Percentiles rank a stretch among this genome's conserved stretches.
phyloP scores from a whole-genome alignment of 306 rosid species.

The Fragaria nilgerrensis region DNA sequence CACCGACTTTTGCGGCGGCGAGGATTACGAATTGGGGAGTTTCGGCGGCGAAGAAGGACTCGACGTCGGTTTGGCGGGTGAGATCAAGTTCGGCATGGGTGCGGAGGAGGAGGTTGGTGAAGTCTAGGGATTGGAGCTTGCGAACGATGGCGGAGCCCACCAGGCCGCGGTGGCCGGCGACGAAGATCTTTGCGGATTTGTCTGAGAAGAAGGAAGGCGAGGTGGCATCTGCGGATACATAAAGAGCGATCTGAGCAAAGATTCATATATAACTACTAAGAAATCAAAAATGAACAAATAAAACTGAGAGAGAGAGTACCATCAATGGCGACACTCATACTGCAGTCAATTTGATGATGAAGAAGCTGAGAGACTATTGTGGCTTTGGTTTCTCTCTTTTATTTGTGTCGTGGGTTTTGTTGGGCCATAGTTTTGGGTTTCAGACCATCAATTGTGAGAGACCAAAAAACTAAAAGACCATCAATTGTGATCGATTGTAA shows the following conservation, averaged over 20 bases:
- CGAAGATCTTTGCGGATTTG: conserved; percentile 80
- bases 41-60: conserved; percentile 72
- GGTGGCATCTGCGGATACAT: conserved; percentile 27
- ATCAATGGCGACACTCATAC: conserved; percentile 56
- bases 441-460: not conserved
- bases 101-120: conserved; percentile 60
- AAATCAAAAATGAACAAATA: not conserved
- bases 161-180: conserved; percentile 95
- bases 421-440: not conserved
- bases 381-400: not conserved
- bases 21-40: conserved; percentile 75
- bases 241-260: conserved; percentile 1
- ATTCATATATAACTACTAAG: not conserved
- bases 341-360: not conserved
- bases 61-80: conserved; percentile 78
- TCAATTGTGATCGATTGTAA: no score
- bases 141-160: conserved; percentile 91
- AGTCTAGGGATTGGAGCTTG: conserved; percentile 69
- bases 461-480: no score
- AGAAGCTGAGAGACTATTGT: not conserved
- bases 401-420: not conserved
- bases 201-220: conserved; percentile 46
- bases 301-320: conserved; percentile 36
- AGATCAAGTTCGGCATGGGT: conserved; percentile 82
- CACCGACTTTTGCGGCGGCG: conserved; percentile 99